phyloP scores from a whole-genome alignment of 1,284 basidiomycete genomes.

The Schizopora paradoxa region DNA sequence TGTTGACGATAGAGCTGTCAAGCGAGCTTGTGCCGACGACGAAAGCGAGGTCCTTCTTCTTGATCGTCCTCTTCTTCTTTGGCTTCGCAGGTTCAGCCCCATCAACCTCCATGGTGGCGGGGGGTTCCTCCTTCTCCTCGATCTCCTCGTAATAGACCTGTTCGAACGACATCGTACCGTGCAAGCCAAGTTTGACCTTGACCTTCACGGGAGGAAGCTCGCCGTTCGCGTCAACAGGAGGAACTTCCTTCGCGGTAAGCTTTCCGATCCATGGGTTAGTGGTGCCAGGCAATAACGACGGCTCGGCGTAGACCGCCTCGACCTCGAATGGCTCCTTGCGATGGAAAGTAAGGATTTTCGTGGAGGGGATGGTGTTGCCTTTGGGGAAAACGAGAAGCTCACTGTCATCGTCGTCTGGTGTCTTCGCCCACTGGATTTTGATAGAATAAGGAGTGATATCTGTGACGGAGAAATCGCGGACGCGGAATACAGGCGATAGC shows the following conservation, averaged over 20 bases:
- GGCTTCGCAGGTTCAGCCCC: constrained; percentile 46
- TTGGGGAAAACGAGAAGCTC: constrained; percentile 83
- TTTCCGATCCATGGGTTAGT: constrained; percentile 81
- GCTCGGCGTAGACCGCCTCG: constrained; percentile 76
- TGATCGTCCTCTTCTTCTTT: constrained; percentile 79
- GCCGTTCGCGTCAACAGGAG: constrained; percentile 54
- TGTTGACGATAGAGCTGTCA: constrained; percentile 58
- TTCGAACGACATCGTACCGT: constrained; percentile 86
- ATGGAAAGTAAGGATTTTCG: constrained; percentile 93
- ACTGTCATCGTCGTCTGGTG: constrained; percentile 78
- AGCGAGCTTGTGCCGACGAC: constrained; percentile 59
- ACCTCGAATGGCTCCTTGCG: constrained; percentile 83
- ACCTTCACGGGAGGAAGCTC: constrained; percentile 82
- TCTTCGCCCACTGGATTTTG: constrained; percentile 80
- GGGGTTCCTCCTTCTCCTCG: constrained; percentile 75
- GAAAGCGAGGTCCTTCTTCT: constrained; percentile 78
- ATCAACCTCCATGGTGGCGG: constrained; percentile 66
- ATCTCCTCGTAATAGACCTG: constrained; percentile 77
- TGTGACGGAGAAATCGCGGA: constrained; percentile 84
- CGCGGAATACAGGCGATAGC: constrained; percentile 93
- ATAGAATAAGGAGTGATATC: constrained; percentile 84
- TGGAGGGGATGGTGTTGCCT: constrained; percentile 81
- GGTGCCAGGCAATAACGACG: constrained; percentile 61
- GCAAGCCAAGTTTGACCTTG: constrained; percentile 80
- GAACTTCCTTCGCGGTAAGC: constrained; percentile 77